A percentile compares a stretch with the other conserved stretches of the same genome.
Evolutionary conservation across 352 stramenopile species (phyloP).

Genomic region (Phytophthora pini): DNA sequence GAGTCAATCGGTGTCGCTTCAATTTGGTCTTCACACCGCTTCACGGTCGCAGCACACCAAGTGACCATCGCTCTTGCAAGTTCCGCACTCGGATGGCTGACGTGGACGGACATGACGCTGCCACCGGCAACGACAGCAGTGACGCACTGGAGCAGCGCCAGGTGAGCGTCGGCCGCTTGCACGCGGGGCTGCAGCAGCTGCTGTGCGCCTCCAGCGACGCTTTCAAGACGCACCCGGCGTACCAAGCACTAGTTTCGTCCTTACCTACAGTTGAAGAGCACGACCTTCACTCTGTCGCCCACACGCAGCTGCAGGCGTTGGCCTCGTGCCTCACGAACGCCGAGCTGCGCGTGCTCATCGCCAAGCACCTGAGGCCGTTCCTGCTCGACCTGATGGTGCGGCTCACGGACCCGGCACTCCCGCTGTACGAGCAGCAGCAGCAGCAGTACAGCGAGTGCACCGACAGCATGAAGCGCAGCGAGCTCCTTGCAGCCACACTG

Average conservation of each 20-base stretch:
- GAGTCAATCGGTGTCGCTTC: slow-evolving; percentile 25
- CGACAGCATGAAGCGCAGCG: slow-evolving; percentile 59
- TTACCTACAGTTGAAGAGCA: slow-evolving; percentile 19
- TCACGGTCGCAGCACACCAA: slow-evolving; percentile 20
- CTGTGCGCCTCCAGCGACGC: slow-evolving; percentile 5
- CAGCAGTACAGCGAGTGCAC: slow-evolving; percentile 35
- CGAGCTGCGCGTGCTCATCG: slow-evolving; percentile 48
- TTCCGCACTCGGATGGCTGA: slow-evolving; percentile 18
- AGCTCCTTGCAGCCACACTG: slow-evolving; percentile 61
- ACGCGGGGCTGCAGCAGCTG: slow-evolving; percentile 22
- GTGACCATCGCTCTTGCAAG: slow-evolving; percentile 15
- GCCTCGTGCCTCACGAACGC: slow-evolving; percentile 60
- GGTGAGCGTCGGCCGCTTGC: slow-evolving; percentile 30
- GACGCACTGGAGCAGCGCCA: slow-evolving; percentile 33
- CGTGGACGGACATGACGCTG: slow-evolving; percentile 24
- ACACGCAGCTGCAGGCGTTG: slow-evolving; percentile 57
- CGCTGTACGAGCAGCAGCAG: slow-evolving; percentile 46
- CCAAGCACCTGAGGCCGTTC: slow-evolving; percentile 76
- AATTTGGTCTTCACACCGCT: slow-evolving; percentile 17
- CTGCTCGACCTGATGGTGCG: slow-evolving; percentile 73
- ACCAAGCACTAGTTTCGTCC: slow-evolving; percentile 26
- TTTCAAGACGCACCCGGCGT: slow-evolving; percentile 42
- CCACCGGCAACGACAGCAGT: slow-evolving; percentile 3
- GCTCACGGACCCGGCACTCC: slow-evolving; percentile 57
- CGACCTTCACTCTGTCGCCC: slow-evolving; percentile 22